Evolutionary conservation across 345 rosid species (phyloP), one percentile per base, ranked within the genome.

Genomic region (Melaleuca alternifolia): DNA sequence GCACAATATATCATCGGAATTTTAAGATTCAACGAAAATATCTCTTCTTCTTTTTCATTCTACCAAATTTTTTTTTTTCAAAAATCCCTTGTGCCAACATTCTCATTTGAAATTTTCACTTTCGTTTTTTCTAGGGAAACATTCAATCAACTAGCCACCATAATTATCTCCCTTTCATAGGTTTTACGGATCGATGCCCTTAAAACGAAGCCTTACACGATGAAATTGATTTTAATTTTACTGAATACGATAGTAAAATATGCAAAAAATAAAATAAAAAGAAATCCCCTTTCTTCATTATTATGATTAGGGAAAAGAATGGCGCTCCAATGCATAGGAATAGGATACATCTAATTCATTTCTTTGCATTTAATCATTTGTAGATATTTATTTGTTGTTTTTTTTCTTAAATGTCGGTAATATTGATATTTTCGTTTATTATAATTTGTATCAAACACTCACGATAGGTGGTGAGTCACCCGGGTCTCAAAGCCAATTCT

Each of bases 201-300:
- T 0, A 30, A 28, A 7, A 28, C 7, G 11, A 7, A 0, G 8
- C 33, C 44, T 0, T 30, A 2, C 1, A 61, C 7, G 28, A 30
- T 0, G 14, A 0, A 62, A 28, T 62, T 51, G 18, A 51, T 33
- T 65, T 33, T 30, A 6, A 30, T 15, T 0, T 62, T 3, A 15
- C 76, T 7, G 3, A 30, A 30, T 41, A 30, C 3, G 44, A 33
- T 33, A 0, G 1, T 8, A 16, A 11, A 65, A 33, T 65, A 65
- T 33, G 46, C 79, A 65, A 33, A 65, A 65, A 6, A 4, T 16
- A 46, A 65, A 51, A 51, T 5, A 51, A 51, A 51, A 51, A 14
- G 16, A 51, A 14, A 51, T 4, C 13, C 54, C 48, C 48, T 10
- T 71, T 71, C 81, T 71, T 71, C 14, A 5, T 37, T 5, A 20